Conservation (phyloP, 257 asterid genomes). For the Solanum habrochaites region DNA sequence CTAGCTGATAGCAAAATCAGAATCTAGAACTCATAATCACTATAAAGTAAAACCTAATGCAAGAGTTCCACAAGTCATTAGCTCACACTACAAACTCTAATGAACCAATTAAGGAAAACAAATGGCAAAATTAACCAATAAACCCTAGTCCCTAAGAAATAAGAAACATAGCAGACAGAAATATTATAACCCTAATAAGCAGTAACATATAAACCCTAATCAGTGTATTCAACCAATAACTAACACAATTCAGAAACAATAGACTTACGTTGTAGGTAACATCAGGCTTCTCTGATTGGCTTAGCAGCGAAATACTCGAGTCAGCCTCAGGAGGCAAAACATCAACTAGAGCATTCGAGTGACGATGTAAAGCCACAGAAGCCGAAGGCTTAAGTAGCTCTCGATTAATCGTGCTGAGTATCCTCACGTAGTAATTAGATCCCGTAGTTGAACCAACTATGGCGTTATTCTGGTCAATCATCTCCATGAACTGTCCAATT, state of each 20-base stretch:
- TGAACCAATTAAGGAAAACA: not conserved
- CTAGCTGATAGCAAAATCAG: not conserved
- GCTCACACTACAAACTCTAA: not conserved
- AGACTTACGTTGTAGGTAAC: slow-evolving; percentile 52
- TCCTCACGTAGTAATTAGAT: slow-evolving; percentile 66
- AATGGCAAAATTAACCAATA: not conserved
- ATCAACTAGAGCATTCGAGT: slow-evolving; percentile 71
- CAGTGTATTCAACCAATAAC: not conserved
- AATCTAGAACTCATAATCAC: not conserved
- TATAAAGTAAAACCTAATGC: not conserved
- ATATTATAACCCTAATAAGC: not conserved
- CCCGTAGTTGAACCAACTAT: slow-evolving; percentile 84
- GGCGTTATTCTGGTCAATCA: slow-evolving; percentile 76
- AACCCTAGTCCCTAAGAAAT: not conserved
- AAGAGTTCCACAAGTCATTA: not conserved
- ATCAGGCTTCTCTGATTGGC: slow-evolving; percentile 84
- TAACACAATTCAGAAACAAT: not conserved
- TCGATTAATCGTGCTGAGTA: slow-evolving; percentile 62
- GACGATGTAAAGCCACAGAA: slow-evolving; percentile 72
- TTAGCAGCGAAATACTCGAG: slow-evolving; percentile 69
- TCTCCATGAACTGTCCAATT: slow-evolving; percentile 88
- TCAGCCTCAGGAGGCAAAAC: slow-evolving; percentile 82
- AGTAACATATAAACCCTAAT: not conserved
- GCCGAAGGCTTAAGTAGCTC: slow-evolving; percentile 79
- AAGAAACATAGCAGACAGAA: not conserved